phyloP scores from a whole-genome alignment of 768 basidiomycete species.

The Mycena haematopus region DNA sequence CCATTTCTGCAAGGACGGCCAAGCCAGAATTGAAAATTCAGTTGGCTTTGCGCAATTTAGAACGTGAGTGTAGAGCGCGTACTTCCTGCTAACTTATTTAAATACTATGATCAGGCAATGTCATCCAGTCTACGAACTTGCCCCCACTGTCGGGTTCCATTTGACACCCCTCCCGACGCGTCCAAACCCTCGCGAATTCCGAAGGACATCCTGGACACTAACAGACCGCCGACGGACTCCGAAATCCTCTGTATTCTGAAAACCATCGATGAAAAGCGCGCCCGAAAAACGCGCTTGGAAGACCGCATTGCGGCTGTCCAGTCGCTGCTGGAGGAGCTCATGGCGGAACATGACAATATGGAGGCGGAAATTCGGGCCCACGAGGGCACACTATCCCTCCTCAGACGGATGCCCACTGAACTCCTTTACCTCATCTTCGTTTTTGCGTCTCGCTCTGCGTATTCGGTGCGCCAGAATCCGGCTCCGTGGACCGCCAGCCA shows the following conservation, averaged over 20 bases:
- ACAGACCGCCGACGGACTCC: conserved; percentile 2
- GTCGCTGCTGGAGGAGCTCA: neutral
- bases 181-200: neutral
- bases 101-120: too few relatives aligned
- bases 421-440: conserved; percentile 13
- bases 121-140: neutral
- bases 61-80: too few relatives aligned
- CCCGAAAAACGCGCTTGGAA: neutral
- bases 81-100: too few relatives aligned
- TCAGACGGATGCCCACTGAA: conserved; percentile 17
- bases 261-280: neutral
- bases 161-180: neutral
- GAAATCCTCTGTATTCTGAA: neutral
- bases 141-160: neutral
- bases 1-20: too few relatives aligned
- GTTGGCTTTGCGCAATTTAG: too few relatives aligned
- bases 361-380: conserved; percentile 1
- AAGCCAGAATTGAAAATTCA: too few relatives aligned
- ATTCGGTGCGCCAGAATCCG: neutral
- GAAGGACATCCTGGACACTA: conserved; percentile 9
- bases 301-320: conserved; percentile 5
- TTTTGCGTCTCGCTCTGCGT: neutral
- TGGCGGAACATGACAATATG: neutral
- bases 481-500: conserved; percentile 3
- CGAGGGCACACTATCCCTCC: conserved; percentile 13